Evolutionary conservation across 2,329 filamentous ascomycete genomes (phyloP).

Genomic region (Cladosporium sp.): DNA sequence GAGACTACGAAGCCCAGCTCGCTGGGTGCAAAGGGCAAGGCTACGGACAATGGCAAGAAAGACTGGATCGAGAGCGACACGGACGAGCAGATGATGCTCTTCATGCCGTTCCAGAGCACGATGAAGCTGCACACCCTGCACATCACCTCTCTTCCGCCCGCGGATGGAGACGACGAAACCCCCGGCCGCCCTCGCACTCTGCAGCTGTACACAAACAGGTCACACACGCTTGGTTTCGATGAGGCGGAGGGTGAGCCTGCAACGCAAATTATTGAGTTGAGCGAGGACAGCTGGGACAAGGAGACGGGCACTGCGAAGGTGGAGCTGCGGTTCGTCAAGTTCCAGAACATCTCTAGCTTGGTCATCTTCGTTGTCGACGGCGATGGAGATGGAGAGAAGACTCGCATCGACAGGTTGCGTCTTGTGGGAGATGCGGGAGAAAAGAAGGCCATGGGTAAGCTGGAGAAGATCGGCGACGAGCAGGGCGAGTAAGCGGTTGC

Average conservation of each 20-base stretch:
- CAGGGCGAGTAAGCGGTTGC: constrained; percentile 46
- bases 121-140: constrained; percentile 84
- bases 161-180: constrained; percentile 61
- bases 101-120: constrained; percentile 79
- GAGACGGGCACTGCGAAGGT: constrained; percentile 48
- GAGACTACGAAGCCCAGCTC: constrained; percentile 59
- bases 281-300: constrained; percentile 67
- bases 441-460: constrained; percentile 87
- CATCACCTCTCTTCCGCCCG: constrained; percentile 73
- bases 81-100: constrained; percentile 93
- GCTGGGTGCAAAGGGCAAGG: constrained; percentile 53
- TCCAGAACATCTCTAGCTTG: constrained; percentile 85
- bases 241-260: constrained; percentile 83
- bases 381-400: constrained; percentile 78
- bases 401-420: constrained; percentile 72
- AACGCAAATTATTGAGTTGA: constrained; percentile 73
- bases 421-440: constrained; percentile 86
- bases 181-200: constrained; percentile 78
- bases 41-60: constrained; percentile 45
- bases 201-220: constrained; percentile 80
- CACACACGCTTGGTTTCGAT: constrained; percentile 89
- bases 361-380: constrained; percentile 80
- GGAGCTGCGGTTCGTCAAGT: constrained; percentile 86
- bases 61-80: constrained; percentile 97
- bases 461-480: constrained; percentile 89